Percentiles rank a stretch among this genome's conserved stretches.
These are phyloP conservation scores for Solanum etuberosum DNA, from an alignment of 257 asterid genomes.

Conservation along the genomic window DNA sequence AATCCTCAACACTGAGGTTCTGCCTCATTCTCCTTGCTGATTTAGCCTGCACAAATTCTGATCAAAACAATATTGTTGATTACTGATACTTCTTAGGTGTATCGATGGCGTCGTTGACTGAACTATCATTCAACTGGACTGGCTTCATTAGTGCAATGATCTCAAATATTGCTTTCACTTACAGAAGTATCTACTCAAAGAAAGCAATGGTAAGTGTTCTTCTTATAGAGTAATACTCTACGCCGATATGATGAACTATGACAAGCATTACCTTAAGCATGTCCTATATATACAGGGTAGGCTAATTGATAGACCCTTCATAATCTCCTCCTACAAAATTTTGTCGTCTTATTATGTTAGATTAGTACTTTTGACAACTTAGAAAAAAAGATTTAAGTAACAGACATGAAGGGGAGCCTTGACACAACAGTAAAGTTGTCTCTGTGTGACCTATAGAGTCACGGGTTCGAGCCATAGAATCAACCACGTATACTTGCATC, in stretches of 20 bases:
- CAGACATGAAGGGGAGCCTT: neutral
- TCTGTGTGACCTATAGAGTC: neutral
- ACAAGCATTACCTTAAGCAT: neutral
- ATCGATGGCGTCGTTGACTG: slow-evolving; percentile 96
- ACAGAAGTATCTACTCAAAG: slow-evolving; percentile 95
- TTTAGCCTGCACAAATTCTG: neutral
- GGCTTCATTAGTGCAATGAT: slow-evolving; percentile 98
- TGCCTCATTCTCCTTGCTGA: neutral
- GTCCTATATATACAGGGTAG: neutral
- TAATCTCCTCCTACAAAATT: neutral
- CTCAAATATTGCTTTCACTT: slow-evolving; percentile 96
- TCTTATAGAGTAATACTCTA: neutral
- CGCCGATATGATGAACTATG: neutral
- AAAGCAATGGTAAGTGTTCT: slow-evolving; percentile 72
- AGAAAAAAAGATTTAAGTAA: neutral
- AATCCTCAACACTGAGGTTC: neutral
- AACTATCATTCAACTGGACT: slow-evolving; percentile 92
- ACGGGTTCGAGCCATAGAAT: neutral
- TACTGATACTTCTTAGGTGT: slow-evolving; percentile 49
- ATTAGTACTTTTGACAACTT: neutral
- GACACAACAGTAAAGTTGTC: neutral
- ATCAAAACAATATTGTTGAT: neutral
- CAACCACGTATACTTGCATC: neutral
- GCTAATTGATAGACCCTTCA: neutral
- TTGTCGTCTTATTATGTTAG: neutral